Evolutionary conservation across 768 basidiomycete species (phyloP), one percentile per base, ranked within the genome.

Genomic region (Boletus tylopilopsis): DNA sequence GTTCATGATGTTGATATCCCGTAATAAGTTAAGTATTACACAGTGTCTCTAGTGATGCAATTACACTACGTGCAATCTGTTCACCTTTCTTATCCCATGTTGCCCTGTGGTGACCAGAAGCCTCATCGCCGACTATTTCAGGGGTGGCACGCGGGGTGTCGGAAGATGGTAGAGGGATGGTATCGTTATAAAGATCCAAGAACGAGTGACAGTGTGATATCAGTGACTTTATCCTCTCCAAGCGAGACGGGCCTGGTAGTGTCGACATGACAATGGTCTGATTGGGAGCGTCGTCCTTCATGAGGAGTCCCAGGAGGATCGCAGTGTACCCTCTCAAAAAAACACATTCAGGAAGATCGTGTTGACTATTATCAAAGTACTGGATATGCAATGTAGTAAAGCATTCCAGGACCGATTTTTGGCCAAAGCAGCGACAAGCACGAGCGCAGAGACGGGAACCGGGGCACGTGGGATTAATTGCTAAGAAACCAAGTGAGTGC

Each of bases 281-380:
- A 46, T 71, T 75, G n/a, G 49, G 41, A 8, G 62, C 36, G 22
- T 64, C 63, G 33, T 67, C 59, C 33, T 66, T 65, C 44, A 73
- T 69, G 32, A 80, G 67, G 6, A 81, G 61, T 9, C 77, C 88
- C 41, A 93, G 77, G 5, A 93, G 76, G 7, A 92, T 79, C 0
- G 90, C 81, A 5, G 88, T 76, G 60, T 90, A 89, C 1, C 86
- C 85, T 15, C 78, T 78, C 7, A 92, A 73, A 55, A 87, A 82
- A 12, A 73, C 72, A 30, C 69, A 63, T 54, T 80, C 76, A 5
- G 71, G 62, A 15, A 39, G 47, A 49, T 56, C 55, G 15, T 54
- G 57, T 51, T 53, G 42, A 41, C 35, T 29, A 34, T 43, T 19
- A 39, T 47, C 42, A 12, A 61, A 54, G 43, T 78, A 72, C 32